Evolutionary conservation across 116 monocot species (phyloP).

Genomic region (Posidonia oceanica): DNA sequence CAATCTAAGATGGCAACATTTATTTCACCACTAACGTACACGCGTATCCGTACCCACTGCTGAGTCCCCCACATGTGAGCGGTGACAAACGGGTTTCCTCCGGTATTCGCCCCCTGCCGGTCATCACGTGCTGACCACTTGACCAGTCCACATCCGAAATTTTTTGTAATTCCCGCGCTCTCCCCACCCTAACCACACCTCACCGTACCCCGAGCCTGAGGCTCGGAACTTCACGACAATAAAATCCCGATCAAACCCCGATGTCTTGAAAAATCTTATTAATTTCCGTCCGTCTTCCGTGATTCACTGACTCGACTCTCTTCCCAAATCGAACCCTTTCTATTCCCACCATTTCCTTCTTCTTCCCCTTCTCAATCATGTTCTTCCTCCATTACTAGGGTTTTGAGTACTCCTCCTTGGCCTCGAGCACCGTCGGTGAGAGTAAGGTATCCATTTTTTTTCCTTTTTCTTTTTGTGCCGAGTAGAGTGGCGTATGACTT

Average conservation of each 20-base stretch:
- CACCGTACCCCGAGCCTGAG: background rate
- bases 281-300: too few species aligned
- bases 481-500: background rate
- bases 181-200: background rate
- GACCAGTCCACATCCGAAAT: background rate
- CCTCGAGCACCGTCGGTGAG: background rate
- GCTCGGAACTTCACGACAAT: background rate
- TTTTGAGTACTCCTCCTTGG: background rate
- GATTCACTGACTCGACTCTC: too few species aligned
- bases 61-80: too few species aligned
- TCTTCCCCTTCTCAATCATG: background rate
- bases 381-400: background rate
- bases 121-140: background rate
- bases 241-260: background rate
- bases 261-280: too few species aligned
- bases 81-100: too few species aligned
- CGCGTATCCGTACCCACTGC: too few species aligned
- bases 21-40: too few species aligned
- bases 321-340: background rate
- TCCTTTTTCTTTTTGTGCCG: too few species aligned
- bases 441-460: background rate
- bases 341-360: background rate
- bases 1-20: too few species aligned
- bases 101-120: too few species aligned
- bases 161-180: conserved; percentile 2